Percentiles rank a stretch among this genome's conserved stretches.
phyloP scores from a whole-genome alignment of 2,329 filamentous ascomycete species.

The Penicillium sp. region DNA sequence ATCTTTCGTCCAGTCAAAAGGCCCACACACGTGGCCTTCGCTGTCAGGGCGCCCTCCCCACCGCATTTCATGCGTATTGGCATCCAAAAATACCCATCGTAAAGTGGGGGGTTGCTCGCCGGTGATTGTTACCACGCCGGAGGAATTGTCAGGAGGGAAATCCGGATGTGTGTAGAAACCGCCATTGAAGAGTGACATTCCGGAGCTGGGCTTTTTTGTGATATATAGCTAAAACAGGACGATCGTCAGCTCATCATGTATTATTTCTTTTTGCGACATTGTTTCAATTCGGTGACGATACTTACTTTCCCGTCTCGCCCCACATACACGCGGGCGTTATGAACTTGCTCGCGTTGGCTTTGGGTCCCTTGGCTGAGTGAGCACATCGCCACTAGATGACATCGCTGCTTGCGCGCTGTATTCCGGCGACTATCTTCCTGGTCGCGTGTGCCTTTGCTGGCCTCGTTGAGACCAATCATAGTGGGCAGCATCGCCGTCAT shows the following conservation, averaged over 20 bases:
- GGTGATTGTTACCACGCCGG: slow-evolving; percentile 26
- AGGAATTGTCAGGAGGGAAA: slow-evolving; percentile 24
- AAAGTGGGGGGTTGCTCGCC: slow-evolving; percentile 25
- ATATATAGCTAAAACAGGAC: slow-evolving; percentile 21
- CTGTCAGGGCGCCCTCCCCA: slow-evolving; percentile 27
- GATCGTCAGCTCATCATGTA: not conserved
- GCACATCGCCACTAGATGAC: slow-evolving; percentile 25
- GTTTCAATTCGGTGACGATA: slow-evolving; percentile 8
- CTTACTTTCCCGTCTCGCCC: slow-evolving; percentile 22
- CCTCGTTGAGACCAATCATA: slow-evolving; percentile 29
- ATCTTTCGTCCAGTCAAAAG: slow-evolving; percentile 25
- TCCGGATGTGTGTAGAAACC: slow-evolving; percentile 26
- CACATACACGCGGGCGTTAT: slow-evolving; percentile 24
- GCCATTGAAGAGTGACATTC: slow-evolving; percentile 25
- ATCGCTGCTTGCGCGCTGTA: slow-evolving; percentile 21
- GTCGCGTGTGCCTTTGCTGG: slow-evolving; percentile 22
- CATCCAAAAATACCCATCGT: slow-evolving; percentile 28
- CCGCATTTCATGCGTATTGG: slow-evolving; percentile 25
- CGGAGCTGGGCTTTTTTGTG: slow-evolving; percentile 17
- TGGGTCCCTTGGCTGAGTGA: slow-evolving; percentile 20
- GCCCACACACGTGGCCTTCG: slow-evolving; percentile 24
- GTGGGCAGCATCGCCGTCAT: slow-evolving; percentile 28
- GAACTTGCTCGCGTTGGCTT: slow-evolving; percentile 20
- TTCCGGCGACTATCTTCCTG: slow-evolving; percentile 22
- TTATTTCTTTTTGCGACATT: not conserved